Evolutionary conservation across 345 rosid species (phyloP).

Genomic region (Mercurialis annua): DNA sequence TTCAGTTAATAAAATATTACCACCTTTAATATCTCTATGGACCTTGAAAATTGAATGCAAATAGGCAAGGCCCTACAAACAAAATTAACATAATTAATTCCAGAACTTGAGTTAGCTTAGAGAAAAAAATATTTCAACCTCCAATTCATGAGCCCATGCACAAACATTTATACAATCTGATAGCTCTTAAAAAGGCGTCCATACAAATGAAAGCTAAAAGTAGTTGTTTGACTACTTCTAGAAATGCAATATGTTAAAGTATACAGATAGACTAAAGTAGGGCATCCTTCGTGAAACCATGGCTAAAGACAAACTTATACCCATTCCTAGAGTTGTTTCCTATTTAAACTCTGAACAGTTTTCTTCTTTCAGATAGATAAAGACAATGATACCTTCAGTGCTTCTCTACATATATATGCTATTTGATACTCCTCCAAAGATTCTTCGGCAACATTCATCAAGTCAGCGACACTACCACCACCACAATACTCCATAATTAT

Average conservation of each 20-base stretch:
- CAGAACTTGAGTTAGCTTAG: no score
- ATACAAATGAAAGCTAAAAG: not conserved
- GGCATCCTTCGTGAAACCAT: not conserved
- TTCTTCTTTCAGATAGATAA: conserved; percentile 14
- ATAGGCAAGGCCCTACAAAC: conserved; percentile 84
- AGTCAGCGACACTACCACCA: conserved; percentile 96
- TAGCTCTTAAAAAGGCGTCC: not conserved
- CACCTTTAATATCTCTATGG: conserved; percentile 97
- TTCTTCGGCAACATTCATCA: conserved; percentile 87
- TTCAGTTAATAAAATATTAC: conserved; percentile 94
- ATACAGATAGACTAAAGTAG: not conserved
- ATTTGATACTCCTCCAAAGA: conserved; percentile 94
- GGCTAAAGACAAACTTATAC: not conserved
- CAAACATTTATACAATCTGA: not conserved
- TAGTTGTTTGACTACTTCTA: not conserved
- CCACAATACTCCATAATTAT: conserved; percentile 99
- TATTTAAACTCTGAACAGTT: not conserved
- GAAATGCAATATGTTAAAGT: no score
- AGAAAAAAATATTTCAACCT: conserved; percentile 7
- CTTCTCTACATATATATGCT: conserved; percentile 92
- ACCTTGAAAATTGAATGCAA: conserved; percentile 97
- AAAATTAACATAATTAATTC: not conserved
- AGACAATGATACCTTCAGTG: conserved; percentile 62
- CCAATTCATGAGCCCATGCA: not conserved
- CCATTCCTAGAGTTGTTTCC: not conserved